A percentile compares a stretch with the other conserved stretches of the same genome.
Conservation (phyloP, 2,329 filamentous ascomycete species). For the Sclerotinia glacialis region DNA sequence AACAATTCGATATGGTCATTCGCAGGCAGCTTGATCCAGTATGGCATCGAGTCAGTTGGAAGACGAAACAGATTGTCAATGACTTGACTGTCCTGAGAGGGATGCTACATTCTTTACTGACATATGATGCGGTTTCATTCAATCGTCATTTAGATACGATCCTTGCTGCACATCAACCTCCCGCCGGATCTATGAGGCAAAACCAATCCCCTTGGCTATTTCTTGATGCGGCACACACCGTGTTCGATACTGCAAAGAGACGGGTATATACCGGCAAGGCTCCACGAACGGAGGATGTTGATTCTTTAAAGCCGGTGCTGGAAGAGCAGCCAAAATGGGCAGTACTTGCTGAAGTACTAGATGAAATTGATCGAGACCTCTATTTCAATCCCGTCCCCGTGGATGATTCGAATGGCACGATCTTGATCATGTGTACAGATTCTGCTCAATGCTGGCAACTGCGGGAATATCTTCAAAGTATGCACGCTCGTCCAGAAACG, state of each 20-base stretch:
- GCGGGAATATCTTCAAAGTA: slow-evolving; percentile 85
- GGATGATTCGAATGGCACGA: slow-evolving; percentile 86
- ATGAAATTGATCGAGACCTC: slow-evolving; percentile 88
- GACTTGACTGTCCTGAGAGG: slow-evolving; percentile 80
- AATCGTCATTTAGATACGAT: slow-evolving; percentile 93
- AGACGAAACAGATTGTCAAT: slow-evolving; percentile 90
- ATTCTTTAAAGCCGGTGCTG: slow-evolving; percentile 69
- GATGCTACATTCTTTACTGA: slow-evolving; percentile 77
- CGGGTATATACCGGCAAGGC: slow-evolving; percentile 76
- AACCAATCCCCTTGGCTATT: slow-evolving; percentile 96
- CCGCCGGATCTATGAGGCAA: slow-evolving; percentile 80
- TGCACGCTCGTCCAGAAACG: slow-evolving; percentile 64
- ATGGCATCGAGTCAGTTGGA: slow-evolving; percentile 94
- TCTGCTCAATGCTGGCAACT: slow-evolving; percentile 82
- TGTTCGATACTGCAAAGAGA: slow-evolving; percentile 85
- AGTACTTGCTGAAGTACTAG: slow-evolving; percentile 81
- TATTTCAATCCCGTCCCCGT: slow-evolving; percentile 75
- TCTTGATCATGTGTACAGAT: slow-evolving; percentile 93
- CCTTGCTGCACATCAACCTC: slow-evolving; percentile 82
- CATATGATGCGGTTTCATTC: slow-evolving; percentile 87
- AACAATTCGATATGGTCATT: slow-evolving; percentile 87
- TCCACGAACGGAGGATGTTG: slow-evolving; percentile 35
- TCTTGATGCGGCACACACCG: slow-evolving; percentile 87
- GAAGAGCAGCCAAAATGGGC: slow-evolving; percentile 96
- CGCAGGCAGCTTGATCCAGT: slow-evolving; percentile 90